Evolutionary conservation across 1,284 basidiomycete genomes (phyloP).

Genomic region (Melanopsichium pennsylvanicum): DNA sequence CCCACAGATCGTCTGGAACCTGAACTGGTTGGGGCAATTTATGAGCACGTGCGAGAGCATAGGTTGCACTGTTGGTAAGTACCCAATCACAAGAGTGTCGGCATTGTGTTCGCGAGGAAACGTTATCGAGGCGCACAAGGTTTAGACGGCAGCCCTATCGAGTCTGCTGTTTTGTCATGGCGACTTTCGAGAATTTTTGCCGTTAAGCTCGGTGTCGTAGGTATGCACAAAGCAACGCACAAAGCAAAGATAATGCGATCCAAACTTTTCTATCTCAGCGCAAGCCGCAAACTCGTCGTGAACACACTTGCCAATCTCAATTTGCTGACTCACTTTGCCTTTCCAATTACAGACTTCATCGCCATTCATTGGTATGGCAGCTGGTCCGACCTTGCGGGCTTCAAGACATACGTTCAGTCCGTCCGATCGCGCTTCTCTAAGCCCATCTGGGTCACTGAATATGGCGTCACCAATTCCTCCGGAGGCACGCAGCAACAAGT

Average conservation of each 20-base stretch:
- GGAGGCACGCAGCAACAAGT: conserved; percentile 44
- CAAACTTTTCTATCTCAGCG: too few relatives aligned
- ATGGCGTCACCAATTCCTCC: conserved; percentile 54
- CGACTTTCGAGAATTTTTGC: too few relatives aligned
- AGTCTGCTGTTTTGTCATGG: too few relatives aligned
- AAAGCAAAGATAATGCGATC: too few relatives aligned
- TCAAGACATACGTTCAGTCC: conserved; percentile 49
- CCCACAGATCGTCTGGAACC: conserved; percentile 61
- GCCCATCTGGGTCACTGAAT: conserved; percentile 64
- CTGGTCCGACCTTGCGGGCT: conserved; percentile 36
- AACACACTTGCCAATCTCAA: too few relatives aligned
- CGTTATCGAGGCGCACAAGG: too few relatives aligned
- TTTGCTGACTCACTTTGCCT: conserved; percentile 1
- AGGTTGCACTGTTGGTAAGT: conserved; percentile 52
- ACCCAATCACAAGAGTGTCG: conserved; percentile 2
- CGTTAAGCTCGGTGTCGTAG: too few relatives aligned
- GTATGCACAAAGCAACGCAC: too few relatives aligned
- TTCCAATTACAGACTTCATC: conserved; percentile 45
- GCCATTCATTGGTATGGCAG: conserved; percentile 64
- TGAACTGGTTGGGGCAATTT: conserved; percentile 54
- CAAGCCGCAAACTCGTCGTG: too few relatives aligned
- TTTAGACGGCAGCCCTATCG: conserved; percentile 18
- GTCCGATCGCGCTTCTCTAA: conserved; percentile 42
- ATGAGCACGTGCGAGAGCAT: conserved; percentile 46
- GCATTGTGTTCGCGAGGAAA: too few relatives aligned